Percentiles rank a stretch among this genome's conserved stretches.
phyloP scores from a whole-genome alignment of 495 filamentous ascomycete species.

The Penicillium ochrochloron region DNA sequence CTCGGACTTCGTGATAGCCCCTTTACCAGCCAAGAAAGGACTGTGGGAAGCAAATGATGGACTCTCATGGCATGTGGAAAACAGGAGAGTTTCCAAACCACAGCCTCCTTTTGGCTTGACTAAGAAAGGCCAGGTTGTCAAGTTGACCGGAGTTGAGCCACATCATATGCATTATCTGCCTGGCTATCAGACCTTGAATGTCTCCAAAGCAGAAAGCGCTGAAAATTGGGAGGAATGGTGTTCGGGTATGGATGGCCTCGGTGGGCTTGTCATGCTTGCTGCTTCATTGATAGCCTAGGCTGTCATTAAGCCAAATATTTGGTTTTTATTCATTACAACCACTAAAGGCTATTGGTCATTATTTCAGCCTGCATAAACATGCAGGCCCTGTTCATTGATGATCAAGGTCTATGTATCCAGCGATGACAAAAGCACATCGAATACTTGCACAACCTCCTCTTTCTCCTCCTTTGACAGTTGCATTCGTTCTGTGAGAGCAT shows the following conservation, averaged over 20 bases:
- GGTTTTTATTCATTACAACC: too few relatives aligned
- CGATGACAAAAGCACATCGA: constrained; percentile 23
- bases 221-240: constrained; percentile 52
- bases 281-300: constrained; percentile 37
- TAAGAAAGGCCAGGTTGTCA: constrained; percentile 41
- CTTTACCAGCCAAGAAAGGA: constrained; percentile 50
- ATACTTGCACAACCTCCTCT: constrained; percentile 22
- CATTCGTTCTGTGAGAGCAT: constrained; percentile 24
- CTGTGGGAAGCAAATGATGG: constrained; percentile 53
- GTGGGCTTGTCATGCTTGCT: constrained; percentile 49
- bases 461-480: constrained; percentile 22
- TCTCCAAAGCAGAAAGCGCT: constrained; percentile 25
- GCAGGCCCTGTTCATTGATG: not conserved
- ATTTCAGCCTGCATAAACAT: not conserved
- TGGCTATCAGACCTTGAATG: not conserved
- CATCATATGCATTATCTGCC: not conserved
- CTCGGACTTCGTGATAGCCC: constrained; percentile 45
- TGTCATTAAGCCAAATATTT: not conserved
- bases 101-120: constrained; percentile 41
- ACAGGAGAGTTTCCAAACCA: constrained; percentile 25
- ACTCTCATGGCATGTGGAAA: constrained; percentile 39
- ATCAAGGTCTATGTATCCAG: constrained; percentile 11
- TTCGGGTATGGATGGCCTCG: constrained; percentile 49
- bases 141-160: constrained; percentile 22
- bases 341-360: not conserved